Evolutionary conservation across 2,329 filamentous ascomycete genomes (phyloP).

Genomic region (Teratosphaeria zuluensis): DNA sequence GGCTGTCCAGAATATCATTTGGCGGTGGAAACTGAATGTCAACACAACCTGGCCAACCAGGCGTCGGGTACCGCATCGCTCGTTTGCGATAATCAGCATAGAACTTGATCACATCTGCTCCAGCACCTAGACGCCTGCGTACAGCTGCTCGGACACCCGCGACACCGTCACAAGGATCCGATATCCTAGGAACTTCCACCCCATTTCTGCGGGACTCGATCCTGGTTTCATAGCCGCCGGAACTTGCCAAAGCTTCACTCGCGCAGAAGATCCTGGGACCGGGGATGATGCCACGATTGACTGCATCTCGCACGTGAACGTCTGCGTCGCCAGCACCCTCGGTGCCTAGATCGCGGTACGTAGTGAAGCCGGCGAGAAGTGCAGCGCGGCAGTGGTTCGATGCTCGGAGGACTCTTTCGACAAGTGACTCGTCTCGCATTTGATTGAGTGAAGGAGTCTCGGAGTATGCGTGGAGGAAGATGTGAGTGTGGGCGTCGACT

Average conservation of each 20-base stretch:
- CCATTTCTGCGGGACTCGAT: constrained; percentile 33
- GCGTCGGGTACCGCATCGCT: constrained; percentile 17
- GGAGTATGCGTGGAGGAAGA: constrained; percentile 41
- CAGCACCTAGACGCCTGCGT: constrained; percentile 21
- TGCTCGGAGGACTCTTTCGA: constrained; percentile 47
- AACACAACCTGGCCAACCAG: constrained; percentile 17
- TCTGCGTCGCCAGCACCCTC: constrained; percentile 44
- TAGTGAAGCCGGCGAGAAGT: constrained; percentile 49
- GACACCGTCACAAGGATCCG: constrained; percentile 36
- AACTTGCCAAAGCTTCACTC: constrained; percentile 42
- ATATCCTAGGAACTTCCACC: constrained; percentile 12
- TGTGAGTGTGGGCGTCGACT: constrained; percentile 47
- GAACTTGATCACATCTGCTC: constrained; percentile 26
- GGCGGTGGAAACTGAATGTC: constrained; percentile 16
- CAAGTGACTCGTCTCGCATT: constrained; percentile 49
- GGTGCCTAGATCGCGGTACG: constrained; percentile 48
- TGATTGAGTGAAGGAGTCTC: constrained; percentile 38
- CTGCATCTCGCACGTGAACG: constrained; percentile 42
- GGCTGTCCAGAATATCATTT: constrained; percentile 6
- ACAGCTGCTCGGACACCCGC: constrained; percentile 31
- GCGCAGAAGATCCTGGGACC: constrained; percentile 49
- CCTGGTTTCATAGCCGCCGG: constrained; percentile 39
- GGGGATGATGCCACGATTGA: constrained; percentile 45
- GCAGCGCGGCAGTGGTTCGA: constrained; percentile 45
- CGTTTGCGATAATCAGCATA: constrained; percentile 26